These are phyloP conservation scores for Gyrodon lividus DNA, from an alignment of 768 basidiomycete species.

Conservation along the genomic window DNA sequence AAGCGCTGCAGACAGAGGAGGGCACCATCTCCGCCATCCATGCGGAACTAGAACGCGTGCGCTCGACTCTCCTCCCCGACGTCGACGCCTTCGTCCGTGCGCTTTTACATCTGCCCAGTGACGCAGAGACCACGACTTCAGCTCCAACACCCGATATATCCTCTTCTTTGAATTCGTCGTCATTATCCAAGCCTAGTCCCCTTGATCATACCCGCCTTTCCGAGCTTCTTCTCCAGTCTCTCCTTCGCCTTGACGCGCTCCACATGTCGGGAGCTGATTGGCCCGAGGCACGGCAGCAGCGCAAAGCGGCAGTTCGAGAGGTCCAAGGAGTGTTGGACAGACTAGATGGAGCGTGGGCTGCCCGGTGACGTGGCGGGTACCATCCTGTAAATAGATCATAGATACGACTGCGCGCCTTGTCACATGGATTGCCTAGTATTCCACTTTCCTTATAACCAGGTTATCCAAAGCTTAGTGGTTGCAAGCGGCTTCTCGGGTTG, in stretches of 20 bases:
- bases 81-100: constrained; percentile 54
- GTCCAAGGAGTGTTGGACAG: constrained; percentile 82
- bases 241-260: constrained; percentile 85
- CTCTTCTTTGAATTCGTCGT: background rate
- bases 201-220: constrained; percentile 59
- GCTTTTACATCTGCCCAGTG: constrained; percentile 12
- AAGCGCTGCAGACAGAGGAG: constrained; percentile 39
- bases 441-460: background rate
- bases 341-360: constrained; percentile 70
- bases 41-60: constrained; percentile 47
- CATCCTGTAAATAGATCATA: background rate
- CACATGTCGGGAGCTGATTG: constrained; percentile 64
- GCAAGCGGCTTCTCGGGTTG: too few species aligned
- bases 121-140: constrained; percentile 10
- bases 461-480: background rate
- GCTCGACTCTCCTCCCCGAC: constrained; percentile 51
- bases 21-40: constrained; percentile 35
- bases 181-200: constrained; percentile 12
- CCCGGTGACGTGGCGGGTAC: constrained; percentile 13
- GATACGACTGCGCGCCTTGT: too few species aligned
- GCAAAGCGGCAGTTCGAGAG: constrained; percentile 84
- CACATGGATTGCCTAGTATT: background rate
- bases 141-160: background rate
- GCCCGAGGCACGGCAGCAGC: constrained; percentile 71
- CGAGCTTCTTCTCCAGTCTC: constrained; percentile 83